Evolutionary conservation across 148 eudicot genomes (phyloP).

Genomic region (Rhododendron molle): DNA sequence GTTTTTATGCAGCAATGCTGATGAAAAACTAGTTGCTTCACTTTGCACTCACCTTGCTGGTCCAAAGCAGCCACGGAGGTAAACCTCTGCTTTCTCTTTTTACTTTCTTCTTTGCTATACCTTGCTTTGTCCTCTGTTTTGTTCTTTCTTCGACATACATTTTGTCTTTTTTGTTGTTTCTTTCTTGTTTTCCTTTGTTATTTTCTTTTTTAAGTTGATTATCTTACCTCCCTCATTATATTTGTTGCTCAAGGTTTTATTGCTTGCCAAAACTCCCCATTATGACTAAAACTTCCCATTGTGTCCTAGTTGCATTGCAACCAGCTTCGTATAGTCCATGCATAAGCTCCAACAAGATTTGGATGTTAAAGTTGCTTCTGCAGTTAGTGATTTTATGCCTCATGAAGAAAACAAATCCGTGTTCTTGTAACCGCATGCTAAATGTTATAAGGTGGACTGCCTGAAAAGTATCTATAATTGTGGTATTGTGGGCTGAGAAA

Average conservation of each 20-base stretch:
- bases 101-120: not conserved
- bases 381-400: not conserved
- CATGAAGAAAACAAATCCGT: not conserved
- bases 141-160: not conserved
- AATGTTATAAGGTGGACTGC: not conserved
- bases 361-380: constrained; percentile 9
- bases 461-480: not conserved
- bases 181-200: not conserved
- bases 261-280: constrained; percentile 1
- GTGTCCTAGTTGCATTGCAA: not conserved
- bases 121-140: not conserved
- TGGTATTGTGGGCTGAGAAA: constrained; percentile 7
- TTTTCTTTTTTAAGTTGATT: not conserved
- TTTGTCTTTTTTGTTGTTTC: not conserved
- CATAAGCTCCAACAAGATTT: not conserved
- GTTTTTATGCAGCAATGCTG: constrained; percentile 72
- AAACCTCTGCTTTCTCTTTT: not conserved
- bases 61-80: constrained; percentile 54
- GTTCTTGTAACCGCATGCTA: not conserved
- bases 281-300: not conserved
- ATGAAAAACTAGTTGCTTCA: constrained; percentile 95
- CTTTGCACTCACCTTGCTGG: constrained; percentile 61
- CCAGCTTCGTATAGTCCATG: not conserved
- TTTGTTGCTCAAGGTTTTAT: not conserved
- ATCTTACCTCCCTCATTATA: not conserved